phyloP scores from a whole-genome alignment of 140 eudicot species.

The Bidens hawaiensis region DNA sequence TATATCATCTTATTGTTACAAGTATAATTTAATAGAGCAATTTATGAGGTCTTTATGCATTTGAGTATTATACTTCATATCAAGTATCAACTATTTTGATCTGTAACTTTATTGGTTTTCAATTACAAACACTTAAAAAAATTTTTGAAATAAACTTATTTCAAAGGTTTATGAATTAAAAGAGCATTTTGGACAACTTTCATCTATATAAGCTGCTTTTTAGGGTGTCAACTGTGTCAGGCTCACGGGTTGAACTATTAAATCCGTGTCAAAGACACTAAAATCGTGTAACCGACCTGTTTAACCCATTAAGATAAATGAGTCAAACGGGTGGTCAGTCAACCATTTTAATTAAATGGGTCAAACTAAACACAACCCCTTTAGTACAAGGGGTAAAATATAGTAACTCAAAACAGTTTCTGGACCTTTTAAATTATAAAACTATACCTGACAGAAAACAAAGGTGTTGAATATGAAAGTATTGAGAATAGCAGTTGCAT shows the following conservation, averaged over 20 bases:
- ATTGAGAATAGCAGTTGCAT: slow-evolving; percentile 21
- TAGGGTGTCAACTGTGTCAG: neutral
- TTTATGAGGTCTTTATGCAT: neutral
- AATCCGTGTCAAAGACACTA: neutral
- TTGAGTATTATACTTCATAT: neutral
- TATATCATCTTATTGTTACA: neutral
- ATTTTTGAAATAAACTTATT: neutral
- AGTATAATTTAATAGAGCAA: neutral
- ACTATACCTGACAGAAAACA: slow-evolving; percentile 45
- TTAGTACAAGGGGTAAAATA: too few species aligned
- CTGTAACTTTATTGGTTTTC: neutral
- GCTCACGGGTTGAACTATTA: neutral
- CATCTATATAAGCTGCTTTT: neutral
- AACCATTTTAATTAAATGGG: neutral
- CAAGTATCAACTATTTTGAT: neutral
- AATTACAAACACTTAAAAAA: neutral
- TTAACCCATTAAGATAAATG: neutral
- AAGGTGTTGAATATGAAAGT: slow-evolving; percentile 49
- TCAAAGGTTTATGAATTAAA: too few species aligned
- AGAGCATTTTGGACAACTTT: neutral
- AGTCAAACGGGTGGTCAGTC: neutral
- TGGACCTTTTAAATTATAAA: neutral
- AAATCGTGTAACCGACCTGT: neutral
- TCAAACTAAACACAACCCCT: neutral
- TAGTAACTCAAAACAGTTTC: too few species aligned